A percentile compares a stretch with the other conserved stretches of the same genome.
Conservation (phyloP, 495 filamentous ascomycete species). For the Penicillium nucicola region DNA sequence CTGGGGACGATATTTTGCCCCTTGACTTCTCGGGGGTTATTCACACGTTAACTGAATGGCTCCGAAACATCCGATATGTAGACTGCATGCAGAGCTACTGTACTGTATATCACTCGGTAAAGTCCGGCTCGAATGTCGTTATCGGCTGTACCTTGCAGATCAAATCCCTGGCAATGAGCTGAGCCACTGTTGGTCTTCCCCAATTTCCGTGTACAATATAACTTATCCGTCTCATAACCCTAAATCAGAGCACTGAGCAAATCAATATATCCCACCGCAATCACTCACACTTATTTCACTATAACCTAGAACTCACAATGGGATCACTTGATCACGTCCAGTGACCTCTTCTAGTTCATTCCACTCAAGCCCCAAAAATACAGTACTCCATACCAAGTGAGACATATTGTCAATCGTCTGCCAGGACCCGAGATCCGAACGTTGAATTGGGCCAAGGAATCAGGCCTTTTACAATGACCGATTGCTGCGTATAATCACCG, state of each 20-base stretch:
- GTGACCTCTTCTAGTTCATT: no score
- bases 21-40: no score
- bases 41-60: no score
- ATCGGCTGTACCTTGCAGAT: slow-evolving; percentile 6
- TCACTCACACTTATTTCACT: no score
- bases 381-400: not conserved
- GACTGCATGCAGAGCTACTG: no score
- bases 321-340: no score
- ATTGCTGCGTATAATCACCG: not conserved
- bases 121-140: not conserved
- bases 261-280: no score
- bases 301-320: no score
- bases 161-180: slow-evolving; percentile 1
- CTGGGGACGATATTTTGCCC: no score
- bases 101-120: no score
- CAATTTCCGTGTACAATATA: not conserved
- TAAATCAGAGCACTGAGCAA: no score
- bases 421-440: not conserved
- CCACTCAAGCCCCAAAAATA: not conserved
- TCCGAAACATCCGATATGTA: no score
- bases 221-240: not conserved
- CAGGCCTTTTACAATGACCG: not conserved
- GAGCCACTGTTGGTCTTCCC: not conserved
- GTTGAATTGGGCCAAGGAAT: not conserved
- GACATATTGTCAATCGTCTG: not conserved